Evolutionary conservation across 1,139 yeast genomes (phyloP).

Genomic region (Yamadazyma atlantica): DNA sequence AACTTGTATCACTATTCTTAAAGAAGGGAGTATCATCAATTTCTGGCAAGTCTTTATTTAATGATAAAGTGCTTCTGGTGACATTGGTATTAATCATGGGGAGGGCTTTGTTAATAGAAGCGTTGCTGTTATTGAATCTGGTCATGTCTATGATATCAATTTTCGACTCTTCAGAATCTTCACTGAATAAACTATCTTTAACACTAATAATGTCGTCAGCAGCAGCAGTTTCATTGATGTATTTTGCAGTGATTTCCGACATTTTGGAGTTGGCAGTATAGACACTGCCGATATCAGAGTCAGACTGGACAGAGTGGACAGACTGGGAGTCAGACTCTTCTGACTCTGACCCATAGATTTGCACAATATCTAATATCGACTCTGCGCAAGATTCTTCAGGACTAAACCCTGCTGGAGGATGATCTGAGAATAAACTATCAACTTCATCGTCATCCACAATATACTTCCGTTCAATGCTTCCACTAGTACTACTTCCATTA

Average conservation of each 20-base stretch:
- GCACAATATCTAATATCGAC: constrained; percentile 15
- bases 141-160: constrained; percentile 2
- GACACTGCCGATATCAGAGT: constrained; percentile 5
- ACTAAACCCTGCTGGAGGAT: neutral
- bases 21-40: constrained; percentile 2
- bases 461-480: constrained; percentile 5
- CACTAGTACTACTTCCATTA: constrained; percentile 2
- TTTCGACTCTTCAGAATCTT: neutral
- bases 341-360: constrained; percentile 14
- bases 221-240: constrained; percentile 9
- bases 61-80: constrained; percentile 4
- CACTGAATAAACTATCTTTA: constrained; percentile 16
- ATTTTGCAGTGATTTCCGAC: constrained; percentile 9
- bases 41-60: constrained; percentile 9
- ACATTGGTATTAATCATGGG: neutral
- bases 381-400: constrained; percentile 12
- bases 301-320: neutral
- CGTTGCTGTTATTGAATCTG: constrained; percentile 1
- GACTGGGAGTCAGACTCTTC: too few relatives aligned
- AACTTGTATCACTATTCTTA: neutral
- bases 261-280: constrained; percentile 4
- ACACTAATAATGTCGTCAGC: constrained; percentile 12
- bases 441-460: constrained; percentile 11
- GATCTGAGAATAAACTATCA: constrained; percentile 24
- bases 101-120: constrained; percentile 2